A percentile compares a stretch with the other conserved stretches of the same genome.
Evolutionary conservation across 352 stramenopile genomes (phyloP).

Genomic region (Pythium myriotylum): DNA sequence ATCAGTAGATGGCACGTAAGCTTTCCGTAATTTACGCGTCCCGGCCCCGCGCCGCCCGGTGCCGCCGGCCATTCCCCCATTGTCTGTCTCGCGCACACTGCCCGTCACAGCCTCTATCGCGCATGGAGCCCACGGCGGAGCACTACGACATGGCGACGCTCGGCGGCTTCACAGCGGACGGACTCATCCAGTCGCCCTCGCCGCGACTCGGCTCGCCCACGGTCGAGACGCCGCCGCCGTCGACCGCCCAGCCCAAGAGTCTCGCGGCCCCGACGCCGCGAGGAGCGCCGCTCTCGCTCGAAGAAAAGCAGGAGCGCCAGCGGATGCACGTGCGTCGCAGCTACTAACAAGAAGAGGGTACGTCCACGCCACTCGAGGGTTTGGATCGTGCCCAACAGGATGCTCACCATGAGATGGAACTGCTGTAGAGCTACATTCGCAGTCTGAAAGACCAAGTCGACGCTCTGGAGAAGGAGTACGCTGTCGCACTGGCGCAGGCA

Average conservation of each 20-base stretch:
- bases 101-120: constrained; percentile 5
- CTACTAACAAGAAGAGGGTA: constrained; percentile 49
- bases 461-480: constrained; percentile 27
- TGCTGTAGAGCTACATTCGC: constrained; percentile 27
- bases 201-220: neutral
- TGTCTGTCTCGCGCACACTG: constrained; percentile 5
- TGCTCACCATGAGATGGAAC: too few species aligned
- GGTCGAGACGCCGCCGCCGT: constrained; percentile 16
- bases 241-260: neutral
- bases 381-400: too few species aligned
- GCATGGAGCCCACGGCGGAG: neutral
- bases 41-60: neutral
- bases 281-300: constrained; percentile 27
- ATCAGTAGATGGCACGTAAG: constrained; percentile 4
- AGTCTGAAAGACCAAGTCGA: constrained; percentile 26
- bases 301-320: constrained; percentile 59
- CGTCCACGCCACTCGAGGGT: neutral
- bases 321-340: constrained; percentile 56
- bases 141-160: neutral
- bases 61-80: constrained; percentile 9
- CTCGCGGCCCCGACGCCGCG: constrained; percentile 3
- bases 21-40: constrained; percentile 2
- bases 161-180: neutral
- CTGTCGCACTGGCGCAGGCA: constrained; percentile 17
- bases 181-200: neutral